A percentile compares a stretch with the other conserved stretches of the same genome.
phyloP scores from a whole-genome alignment of 176 grass and related monocot genomes.

The Oryza rufipogon region DNA sequence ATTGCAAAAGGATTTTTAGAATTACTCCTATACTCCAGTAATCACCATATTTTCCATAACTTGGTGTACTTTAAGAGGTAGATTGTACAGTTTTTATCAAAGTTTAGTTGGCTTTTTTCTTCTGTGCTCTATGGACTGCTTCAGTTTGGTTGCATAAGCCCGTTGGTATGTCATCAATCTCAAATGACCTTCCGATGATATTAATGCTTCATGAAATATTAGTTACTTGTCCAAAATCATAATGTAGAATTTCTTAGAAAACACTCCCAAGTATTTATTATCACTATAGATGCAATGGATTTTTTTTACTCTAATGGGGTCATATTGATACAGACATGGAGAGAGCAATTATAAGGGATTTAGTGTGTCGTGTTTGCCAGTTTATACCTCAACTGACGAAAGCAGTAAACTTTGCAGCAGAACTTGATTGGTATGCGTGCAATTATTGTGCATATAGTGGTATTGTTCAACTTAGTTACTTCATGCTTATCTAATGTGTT shows the following conservation, averaged over 20 bases:
- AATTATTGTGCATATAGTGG: conserved; percentile 28
- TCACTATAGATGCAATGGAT: not conserved
- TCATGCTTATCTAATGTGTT: not conserved
- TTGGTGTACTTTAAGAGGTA: conserved; percentile 1
- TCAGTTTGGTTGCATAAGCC: not conserved
- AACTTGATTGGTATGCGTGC: conserved; percentile 89
- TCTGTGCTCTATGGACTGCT: conserved; percentile 25
- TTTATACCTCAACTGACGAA: conserved; percentile 81
- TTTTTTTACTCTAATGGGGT: not conserved
- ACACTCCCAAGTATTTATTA: not conserved
- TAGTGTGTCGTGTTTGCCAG: conserved; percentile 76
- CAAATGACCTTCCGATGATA: not conserved
- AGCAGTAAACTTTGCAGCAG: conserved; percentile 94
- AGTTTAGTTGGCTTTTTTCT: conserved; percentile 10
- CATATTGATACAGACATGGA: conserved; percentile 75
- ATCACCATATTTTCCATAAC: conserved; percentile 20
- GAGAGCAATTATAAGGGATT: conserved; percentile 94
- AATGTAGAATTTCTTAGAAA: not conserved
- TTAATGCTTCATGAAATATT: not conserved
- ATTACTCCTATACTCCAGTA: not conserved
- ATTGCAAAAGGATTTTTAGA: not conserved
- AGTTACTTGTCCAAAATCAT: not conserved
- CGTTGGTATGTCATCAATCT: not conserved
- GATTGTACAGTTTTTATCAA: not conserved
- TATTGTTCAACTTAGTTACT: conserved; percentile 19